Evolutionary conservation across 331 rosid species (phyloP).

Genomic region (Malus hybrid): DNA sequence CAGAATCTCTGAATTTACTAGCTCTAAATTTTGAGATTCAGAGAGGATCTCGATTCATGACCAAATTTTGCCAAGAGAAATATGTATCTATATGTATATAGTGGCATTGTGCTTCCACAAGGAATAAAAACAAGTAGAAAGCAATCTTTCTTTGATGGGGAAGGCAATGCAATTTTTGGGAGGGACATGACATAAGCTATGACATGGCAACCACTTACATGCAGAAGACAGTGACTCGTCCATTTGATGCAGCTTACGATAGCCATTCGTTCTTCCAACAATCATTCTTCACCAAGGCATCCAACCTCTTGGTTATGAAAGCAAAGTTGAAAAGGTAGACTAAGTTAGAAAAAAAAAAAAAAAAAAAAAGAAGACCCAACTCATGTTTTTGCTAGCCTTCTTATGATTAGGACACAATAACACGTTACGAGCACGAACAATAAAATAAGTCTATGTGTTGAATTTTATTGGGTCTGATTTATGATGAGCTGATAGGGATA

Average conservation of each 20-base stretch:
- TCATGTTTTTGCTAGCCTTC: neutral
- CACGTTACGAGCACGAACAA: neutral
- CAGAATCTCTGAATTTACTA: too few species aligned
- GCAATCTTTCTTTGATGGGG: slow-evolving; percentile 1
- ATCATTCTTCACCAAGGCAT: neutral
- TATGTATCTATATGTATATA: too few species aligned
- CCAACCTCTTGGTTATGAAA: neutral
- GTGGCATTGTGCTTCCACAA: neutral
- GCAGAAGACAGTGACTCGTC: neutral
- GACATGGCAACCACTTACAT: slow-evolving; percentile 39
- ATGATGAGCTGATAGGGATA: too few species aligned
- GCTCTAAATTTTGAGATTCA: too few species aligned
- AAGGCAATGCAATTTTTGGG: neutral
- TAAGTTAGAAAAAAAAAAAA: neutral
- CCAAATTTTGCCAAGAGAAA: too few species aligned
- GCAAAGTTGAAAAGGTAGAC: neutral
- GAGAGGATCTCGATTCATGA: too few species aligned
- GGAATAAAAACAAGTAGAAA: neutral
- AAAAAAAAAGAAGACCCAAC: neutral
- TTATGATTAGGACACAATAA: neutral
- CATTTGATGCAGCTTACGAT: neutral
- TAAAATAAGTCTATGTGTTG: neutral
- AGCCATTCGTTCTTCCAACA: neutral
- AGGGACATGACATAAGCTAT: slow-evolving; percentile 26
- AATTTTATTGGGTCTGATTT: too few species aligned